phyloP scores from a whole-genome alignment of 2,329 filamentous ascomycete species.

The Talaromyces sp. region DNA sequence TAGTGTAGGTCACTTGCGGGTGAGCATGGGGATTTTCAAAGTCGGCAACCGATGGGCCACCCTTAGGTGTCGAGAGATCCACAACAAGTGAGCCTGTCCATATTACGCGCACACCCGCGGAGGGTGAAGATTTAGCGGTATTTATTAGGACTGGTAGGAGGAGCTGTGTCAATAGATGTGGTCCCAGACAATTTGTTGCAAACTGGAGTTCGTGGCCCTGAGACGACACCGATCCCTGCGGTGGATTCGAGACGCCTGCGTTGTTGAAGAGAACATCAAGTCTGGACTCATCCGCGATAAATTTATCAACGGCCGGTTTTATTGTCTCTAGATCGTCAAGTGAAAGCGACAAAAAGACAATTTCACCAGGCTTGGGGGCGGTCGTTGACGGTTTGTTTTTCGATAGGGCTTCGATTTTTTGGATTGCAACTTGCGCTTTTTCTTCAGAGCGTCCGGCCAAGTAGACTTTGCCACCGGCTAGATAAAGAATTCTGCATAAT shows the following conservation, averaged over 20 bases:
- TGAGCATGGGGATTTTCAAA: slow-evolving; percentile 12
- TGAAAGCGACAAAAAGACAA: slow-evolving; percentile 5
- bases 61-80: slow-evolving; percentile 14
- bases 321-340: slow-evolving; percentile 41
- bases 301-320: slow-evolving; percentile 32
- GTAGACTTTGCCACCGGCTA: slow-evolving; percentile 52
- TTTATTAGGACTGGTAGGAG: slow-evolving; percentile 27
- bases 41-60: slow-evolving; percentile 15
- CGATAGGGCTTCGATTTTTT: slow-evolving; percentile 32
- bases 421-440: slow-evolving; percentile 45
- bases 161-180: slow-evolving; percentile 32
- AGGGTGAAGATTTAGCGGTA: slow-evolving; percentile 18
- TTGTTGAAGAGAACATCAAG: slow-evolving; percentile 45
- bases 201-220: slow-evolving; percentile 30
- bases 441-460: slow-evolving; percentile 45
- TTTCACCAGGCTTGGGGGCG: not conserved
- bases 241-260: slow-evolving; percentile 31
- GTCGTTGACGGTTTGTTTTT: slow-evolving; percentile 1
- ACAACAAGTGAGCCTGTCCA: slow-evolving; percentile 21
- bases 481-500: slow-evolving; percentile 51
- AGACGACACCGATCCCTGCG: slow-evolving; percentile 17
- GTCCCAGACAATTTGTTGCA: slow-evolving; percentile 35
- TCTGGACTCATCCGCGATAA: slow-evolving; percentile 31
- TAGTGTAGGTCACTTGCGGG: slow-evolving; percentile 15
- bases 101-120: slow-evolving; percentile 26